Conservation (phyloP, 805 yeast species). For the Teunomyces pallodes region DNA sequence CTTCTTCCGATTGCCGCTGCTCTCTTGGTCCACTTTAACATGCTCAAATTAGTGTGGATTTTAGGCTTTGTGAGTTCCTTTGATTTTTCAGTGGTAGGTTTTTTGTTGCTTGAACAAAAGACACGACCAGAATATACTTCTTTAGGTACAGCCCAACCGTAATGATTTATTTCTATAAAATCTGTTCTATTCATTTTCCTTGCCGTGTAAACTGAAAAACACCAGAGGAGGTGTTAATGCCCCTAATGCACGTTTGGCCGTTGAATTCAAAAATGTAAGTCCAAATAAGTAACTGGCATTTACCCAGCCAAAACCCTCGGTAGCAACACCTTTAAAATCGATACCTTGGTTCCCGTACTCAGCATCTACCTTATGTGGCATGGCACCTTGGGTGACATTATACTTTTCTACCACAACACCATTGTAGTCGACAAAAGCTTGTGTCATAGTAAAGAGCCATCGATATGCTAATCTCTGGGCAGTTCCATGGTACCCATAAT, state of each 20-base stretch:
- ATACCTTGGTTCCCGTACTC: slow-evolving; percentile 97
- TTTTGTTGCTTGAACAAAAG: slow-evolving; percentile 1
- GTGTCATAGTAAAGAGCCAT: slow-evolving; percentile 88
- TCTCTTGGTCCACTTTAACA: slow-evolving; percentile 1
- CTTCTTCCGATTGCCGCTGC: background rate
- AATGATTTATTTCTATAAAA: background rate
- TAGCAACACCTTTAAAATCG: slow-evolving; percentile 87
- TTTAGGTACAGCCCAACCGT: too few species aligned
- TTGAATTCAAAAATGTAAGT: slow-evolving; percentile 58
- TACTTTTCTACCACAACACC: slow-evolving; percentile 96
- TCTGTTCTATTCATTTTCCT: slow-evolving; percentile 23
- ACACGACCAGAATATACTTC: background rate
- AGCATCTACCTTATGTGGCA: slow-evolving; percentile 90
- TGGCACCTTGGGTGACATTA: slow-evolving; percentile 77
- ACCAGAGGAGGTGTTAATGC: slow-evolving; percentile 70
- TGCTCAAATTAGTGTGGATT: background rate
- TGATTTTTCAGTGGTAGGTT: background rate
- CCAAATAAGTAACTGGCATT: slow-evolving; percentile 83
- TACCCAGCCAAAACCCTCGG: slow-evolving; percentile 98
- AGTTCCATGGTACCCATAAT: slow-evolving; percentile 65
- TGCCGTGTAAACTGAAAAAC: slow-evolving; percentile 49
- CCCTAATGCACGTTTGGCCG: slow-evolving; percentile 75
- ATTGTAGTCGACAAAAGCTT: slow-evolving; percentile 85
- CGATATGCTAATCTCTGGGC: slow-evolving; percentile 75
- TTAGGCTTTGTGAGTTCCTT: background rate